Base-by-base conservation (phyloP, 805 yeast genomes). In the Myxozyma melibiosi region DNA sequence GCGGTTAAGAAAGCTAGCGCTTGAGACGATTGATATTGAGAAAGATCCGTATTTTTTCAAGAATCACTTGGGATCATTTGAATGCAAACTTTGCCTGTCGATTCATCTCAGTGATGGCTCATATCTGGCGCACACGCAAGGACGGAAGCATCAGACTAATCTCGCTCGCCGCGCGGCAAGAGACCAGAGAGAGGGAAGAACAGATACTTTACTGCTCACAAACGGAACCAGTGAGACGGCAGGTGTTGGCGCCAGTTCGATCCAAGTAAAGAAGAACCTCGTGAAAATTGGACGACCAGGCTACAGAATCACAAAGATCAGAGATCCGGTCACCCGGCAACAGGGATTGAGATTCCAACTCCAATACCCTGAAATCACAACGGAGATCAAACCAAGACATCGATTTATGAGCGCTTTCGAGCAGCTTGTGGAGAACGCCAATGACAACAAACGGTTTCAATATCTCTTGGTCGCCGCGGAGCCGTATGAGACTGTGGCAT, bases 11-110 rank as follows among this genome's bases (percentile, higher is more conserved):
- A 82, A 86, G 63, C 78, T 90, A 43, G 76, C 86, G 37, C 49
- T 71, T 71, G 60, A 80, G 73, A 61, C 72, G 67, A 70, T 76
- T 42, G 70, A 72, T 46, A 68, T 74, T 39, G 74, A 73, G 41
- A 74, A 76, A 37, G 95, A 88, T 65, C 97, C 97, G 0, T 91
- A 91, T 69, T 89, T 90, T 7, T 84, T 85, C 73, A 82, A 82
- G 64, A 90, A 89, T 68, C 91, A 86, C 67, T 72, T 86, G n/a
- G 97, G 97, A 3, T 76, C 84, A 57, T 74, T 88, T 24, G 97
- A 91, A 65, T 92, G 99, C 57, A 79, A 83, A 56, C 76, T 92
- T 22, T 92, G 99, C 70, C 74, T 84, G 33, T 91, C 98, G 0
- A 78, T 87, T 16, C 98, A 92, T 71, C 77, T 82, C 43, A 82